Evolutionary conservation across 768 basidiomycete species (phyloP), one percentile per base, ranked within the genome.

Genomic region (Leucocoprinus sp.): DNA sequence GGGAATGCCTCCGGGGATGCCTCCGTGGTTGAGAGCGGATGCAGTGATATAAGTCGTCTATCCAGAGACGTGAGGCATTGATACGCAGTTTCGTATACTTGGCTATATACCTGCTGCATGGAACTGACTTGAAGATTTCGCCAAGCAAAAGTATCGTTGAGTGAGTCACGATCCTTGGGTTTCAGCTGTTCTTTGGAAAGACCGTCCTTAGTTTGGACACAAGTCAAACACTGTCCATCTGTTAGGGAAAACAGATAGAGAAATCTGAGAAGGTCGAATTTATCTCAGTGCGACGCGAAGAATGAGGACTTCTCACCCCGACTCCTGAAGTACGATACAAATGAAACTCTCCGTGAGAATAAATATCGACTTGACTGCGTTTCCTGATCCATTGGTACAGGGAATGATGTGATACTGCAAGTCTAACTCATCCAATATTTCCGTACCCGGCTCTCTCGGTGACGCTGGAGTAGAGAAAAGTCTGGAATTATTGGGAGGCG

Each of bases 241-340:
- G 63, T 55, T 0, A 66, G 60, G 7, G 76, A 69, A 43, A 77
- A 71, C 1, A 81, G 59, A 19, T 71, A 74, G 15, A 88, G 55
- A 47, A 73, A 60, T 9, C 84, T 86, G 48, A 11, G n/a, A 22
- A 18, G 1, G 12, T 38, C 9, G 17, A 42, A 41, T 50, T 43
- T 51, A 35, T 45, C 41, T 24, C 28, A 49, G 34, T n/a, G 36
- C 39, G 22, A 37, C n/a, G 43, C 6, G 27, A 5, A 8, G 23
- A 40, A 24, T 18, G 15, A n/a, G 7, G 28, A 15, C 3, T 17
- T 59, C 68, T 56, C 56, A 87, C 87, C 87, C 88, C 33, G 74
- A 69, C 53, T 76, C 70, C 41, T 82, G 81, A 31, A 90, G 60
- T 18, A 74, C 74, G 1, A 74, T 63, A 21, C 85, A 46, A 37